Evolutionary conservation across 257 asterid genomes (phyloP), one percentile per base, ranked within the genome.

Genomic region (Fraxinus quadrangulata): DNA sequence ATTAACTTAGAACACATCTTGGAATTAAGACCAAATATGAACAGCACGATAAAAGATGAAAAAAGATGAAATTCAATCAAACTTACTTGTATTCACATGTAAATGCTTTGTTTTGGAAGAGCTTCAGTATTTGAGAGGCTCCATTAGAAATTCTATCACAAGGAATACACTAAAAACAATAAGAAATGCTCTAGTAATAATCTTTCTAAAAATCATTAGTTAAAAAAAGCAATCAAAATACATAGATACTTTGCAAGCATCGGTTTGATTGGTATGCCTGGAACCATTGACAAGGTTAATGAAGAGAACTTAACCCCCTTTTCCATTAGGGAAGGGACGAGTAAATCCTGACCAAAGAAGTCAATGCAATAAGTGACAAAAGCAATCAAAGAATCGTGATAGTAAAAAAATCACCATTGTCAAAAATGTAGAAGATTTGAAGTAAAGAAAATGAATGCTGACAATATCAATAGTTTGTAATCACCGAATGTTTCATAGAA

Each of bases 181-280:
- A 80, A 82, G 73, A 47, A 78, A 71, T 75, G 66, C 59, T 69
- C 71, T 65, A 69, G 69, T 19, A 65, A 72, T 39, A 76, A 75
- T n/a, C 67, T 67, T 56, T 56, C 71, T 61, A 40, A 63, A 74
- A n/a, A 7, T 67, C 28, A 66, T 59, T 71, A 5, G 65, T 6
- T 14, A 39, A 39, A 11, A 42, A 30, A 67, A 17, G 8, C 7
- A 34, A 70, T 30, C 30, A 19, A 45, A 42, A 56, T 30, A 19
- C 45, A 65, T 68, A 34, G 21, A 66, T 89, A 94, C 98, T 90
- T 94, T 34, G 98, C 98, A 76, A 94, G 97, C 98, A 94, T 94
- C 75, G 97, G 98, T 85, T 89, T 92, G 86, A 94, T 90, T 72
- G 98, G 98, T 86, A 88, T 77, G 78, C 98, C 98, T 59, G 97